Percentiles rank a stretch among this genome's conserved stretches.
phyloP scores from a whole-genome alignment of 1,284 basidiomycete genomes.

The Puccinia novopanici region DNA sequence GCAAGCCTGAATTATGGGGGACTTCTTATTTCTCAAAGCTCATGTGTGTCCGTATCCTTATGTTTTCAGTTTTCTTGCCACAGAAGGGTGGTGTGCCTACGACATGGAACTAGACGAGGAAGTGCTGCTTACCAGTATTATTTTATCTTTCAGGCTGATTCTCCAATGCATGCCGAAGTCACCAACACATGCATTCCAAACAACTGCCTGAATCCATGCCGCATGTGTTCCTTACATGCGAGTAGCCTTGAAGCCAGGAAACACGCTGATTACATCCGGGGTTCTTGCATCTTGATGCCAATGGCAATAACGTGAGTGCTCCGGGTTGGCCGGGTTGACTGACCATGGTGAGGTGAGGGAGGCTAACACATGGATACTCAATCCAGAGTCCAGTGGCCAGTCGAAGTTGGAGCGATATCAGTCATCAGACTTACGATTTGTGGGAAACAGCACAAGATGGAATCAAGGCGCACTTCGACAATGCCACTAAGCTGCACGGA shows the following conservation, averaged over 20 bases:
- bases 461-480: too few relatives aligned
- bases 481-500: too few relatives aligned
- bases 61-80: not conserved
- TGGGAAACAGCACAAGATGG: too few relatives aligned
- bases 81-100: not conserved
- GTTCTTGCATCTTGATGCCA: not conserved
- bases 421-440: too few relatives aligned
- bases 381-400: too few relatives aligned
- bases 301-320: not conserved
- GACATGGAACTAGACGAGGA: not conserved
- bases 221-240: not conserved
- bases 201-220: not conserved
- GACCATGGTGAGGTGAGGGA: too few relatives aligned
- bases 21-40: slow-evolving; percentile 53
- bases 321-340: too few relatives aligned
- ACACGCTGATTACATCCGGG: not conserved
- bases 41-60: not conserved
- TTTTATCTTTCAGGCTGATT: not conserved
- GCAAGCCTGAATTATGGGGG: too few relatives aligned
- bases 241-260: not conserved
- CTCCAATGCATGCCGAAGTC: not conserved
- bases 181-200: not conserved
- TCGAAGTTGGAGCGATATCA: too few relatives aligned
- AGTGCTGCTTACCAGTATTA: not conserved
- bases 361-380: too few relatives aligned